Evolutionary conservation across 2,329 filamentous ascomycete genomes (phyloP).

Genomic region (Epichloe uncinata): DNA sequence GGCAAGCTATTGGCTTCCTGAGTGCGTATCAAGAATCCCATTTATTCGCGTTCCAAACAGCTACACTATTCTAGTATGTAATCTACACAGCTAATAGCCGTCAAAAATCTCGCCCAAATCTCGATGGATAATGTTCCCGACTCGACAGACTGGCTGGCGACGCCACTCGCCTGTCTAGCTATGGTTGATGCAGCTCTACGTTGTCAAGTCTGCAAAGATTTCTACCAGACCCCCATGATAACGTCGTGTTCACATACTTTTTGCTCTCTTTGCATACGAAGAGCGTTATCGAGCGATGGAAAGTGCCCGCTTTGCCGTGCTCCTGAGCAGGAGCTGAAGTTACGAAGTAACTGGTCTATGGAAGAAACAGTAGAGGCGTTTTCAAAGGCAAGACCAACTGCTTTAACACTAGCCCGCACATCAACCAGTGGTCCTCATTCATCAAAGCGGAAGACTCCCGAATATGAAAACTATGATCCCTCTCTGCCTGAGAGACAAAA

Average conservation of each 20-base stretch:
- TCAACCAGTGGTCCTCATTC: conserved; percentile 2
- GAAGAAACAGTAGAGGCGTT: conserved; percentile 79
- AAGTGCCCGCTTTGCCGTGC: conserved; percentile 78
- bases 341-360: conserved; percentile 74
- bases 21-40: not conserved
- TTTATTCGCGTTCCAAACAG: not conserved
- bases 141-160: conserved; percentile 74
- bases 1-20: not conserved
- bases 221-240: conserved; percentile 92
- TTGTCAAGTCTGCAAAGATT: conserved; percentile 97
- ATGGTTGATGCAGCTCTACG: conserved; percentile 73
- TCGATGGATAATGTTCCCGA: conserved; percentile 42
- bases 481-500: conserved; percentile 26
- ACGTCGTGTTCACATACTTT: conserved; percentile 94
- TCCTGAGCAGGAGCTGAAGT: conserved; percentile 67
- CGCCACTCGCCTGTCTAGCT: conserved; percentile 51
- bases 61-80: not conserved
- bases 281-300: conserved; percentile 68
- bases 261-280: conserved; percentile 87
- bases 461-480: conserved; percentile 17
- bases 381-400: conserved; percentile 44
- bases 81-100: not conserved
- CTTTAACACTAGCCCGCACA: conserved; percentile 50
- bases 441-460: conserved; percentile 40
- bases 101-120: conserved; percentile 13